Conservation (phyloP, 805 yeast genomes). For the Metschnikowia matae region DNA sequence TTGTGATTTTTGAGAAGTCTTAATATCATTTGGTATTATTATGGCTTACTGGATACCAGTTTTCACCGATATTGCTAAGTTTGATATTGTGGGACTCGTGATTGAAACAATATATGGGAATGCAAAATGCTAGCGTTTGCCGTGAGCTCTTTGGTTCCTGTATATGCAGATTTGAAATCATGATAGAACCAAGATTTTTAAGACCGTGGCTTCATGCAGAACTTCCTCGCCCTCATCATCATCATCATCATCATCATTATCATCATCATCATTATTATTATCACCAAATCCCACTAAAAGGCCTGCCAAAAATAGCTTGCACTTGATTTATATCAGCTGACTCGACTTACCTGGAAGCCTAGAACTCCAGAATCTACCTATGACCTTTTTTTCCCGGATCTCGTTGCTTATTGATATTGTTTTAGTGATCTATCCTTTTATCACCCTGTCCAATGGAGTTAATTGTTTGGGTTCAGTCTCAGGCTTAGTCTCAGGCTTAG, state of each 20-base stretch:
- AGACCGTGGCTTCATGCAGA: slow-evolving; percentile 39
- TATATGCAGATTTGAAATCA: slow-evolving; percentile 69
- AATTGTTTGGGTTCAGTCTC: too few species aligned
- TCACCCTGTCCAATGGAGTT: too few species aligned
- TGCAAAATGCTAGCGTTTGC: slow-evolving; percentile 80
- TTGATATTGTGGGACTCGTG: slow-evolving; percentile 66
- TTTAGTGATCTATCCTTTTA: too few species aligned
- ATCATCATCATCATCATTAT: too few species aligned
- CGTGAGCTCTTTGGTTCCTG: slow-evolving; percentile 58
- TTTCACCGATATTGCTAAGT: slow-evolving; percentile 60
- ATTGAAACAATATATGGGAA: slow-evolving; percentile 80
- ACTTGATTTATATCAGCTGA: slow-evolving; percentile 55
- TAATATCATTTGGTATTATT: too few species aligned
- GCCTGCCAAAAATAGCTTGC: slow-evolving; percentile 77
- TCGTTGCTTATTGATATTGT: too few species aligned
- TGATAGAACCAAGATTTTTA: slow-evolving; percentile 65
- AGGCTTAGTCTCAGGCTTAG: too few species aligned
- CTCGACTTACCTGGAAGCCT: slow-evolving; percentile 19
- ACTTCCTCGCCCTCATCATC: slow-evolving; percentile 17
- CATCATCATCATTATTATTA: slow-evolving; percentile 1
- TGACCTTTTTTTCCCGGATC: too few species aligned
- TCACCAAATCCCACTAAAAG: slow-evolving; percentile 50
- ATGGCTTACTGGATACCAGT: slow-evolving; percentile 31
- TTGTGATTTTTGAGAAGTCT: too few species aligned
- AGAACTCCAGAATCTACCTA: too few species aligned